These are phyloP conservation scores for Handroanthus guayacan DNA, from an alignment of 257 asterid species.

Conservation along the genomic window DNA sequence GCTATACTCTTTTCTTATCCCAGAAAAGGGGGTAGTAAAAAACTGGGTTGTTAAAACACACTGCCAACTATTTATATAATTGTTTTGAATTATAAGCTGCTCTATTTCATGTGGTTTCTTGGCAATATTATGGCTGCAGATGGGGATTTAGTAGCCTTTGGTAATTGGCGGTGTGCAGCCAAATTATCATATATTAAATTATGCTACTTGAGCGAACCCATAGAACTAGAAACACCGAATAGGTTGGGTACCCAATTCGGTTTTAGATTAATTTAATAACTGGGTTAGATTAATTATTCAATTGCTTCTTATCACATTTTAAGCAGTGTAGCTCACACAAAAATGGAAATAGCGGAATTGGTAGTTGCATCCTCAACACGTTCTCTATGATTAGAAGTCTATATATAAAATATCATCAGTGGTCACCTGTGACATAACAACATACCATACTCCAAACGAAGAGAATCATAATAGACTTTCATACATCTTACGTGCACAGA, in stretches of 20 bases:
- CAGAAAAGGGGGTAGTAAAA: background rate
- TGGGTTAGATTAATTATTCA: background rate
- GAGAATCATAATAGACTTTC: background rate
- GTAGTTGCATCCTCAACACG: background rate
- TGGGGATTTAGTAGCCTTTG: background rate
- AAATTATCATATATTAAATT: background rate
- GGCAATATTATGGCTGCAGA: background rate
- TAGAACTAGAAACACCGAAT: conserved; percentile 7
- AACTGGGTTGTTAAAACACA: background rate
- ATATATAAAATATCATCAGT: background rate
- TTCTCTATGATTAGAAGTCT: background rate
- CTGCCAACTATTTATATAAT: background rate
- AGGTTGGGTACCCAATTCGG: background rate
- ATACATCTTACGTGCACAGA: background rate
- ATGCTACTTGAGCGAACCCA: background rate
- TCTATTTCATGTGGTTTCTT: background rate
- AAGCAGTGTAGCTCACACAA: conserved; percentile 10
- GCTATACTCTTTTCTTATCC: background rate
- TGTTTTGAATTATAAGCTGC: background rate
- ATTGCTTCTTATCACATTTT: background rate
- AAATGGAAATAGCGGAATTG: background rate
- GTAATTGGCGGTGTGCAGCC: background rate
- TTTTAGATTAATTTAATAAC: background rate
- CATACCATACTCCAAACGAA: background rate
- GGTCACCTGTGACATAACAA: background rate